Base-by-base conservation (phyloP, 768 basidiomycete genomes). In the Coprinellus micaceus region DNA sequence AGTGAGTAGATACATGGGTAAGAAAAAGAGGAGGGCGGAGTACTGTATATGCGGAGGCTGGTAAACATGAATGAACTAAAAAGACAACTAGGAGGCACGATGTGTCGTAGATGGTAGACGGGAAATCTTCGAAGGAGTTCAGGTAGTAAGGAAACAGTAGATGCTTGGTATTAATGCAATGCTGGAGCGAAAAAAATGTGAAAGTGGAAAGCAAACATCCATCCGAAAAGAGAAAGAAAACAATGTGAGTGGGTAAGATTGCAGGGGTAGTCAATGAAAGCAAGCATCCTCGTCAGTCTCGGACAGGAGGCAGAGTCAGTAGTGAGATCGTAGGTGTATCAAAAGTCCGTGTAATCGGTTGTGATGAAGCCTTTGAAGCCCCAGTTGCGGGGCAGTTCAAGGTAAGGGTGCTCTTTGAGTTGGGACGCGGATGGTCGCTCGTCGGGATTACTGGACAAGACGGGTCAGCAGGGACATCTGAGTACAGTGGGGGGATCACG, bases 401-500 rank as follows among this genome's bases (percentile, higher is more conserved):
- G 81, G 76, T 91, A 97, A 39, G 81, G 81, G 71, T 97, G 93
- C 60, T 78, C 78, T 59, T 88, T 81, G 56, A 96, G 81, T 64
- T 92, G 91, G 33, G 83, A 75, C 30, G 94, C 89, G 25, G 75
- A 83, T 2, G 94, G 89, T 33, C 94, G 86, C 61, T 91, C 83
- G 52, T 89, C 84, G 9, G 94, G 94, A 65, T 94, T 85, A 59
- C 90, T 92, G 57, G 21, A 57, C 54, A 44, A 10, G 37, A 37
- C 17, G 51, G 60, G 26, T 60, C n/a, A 63, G 51, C 19, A 57
- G 36, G n/a, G 10, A 33, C 51, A 30, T 13, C 24, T 3, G 9
- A 58, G 15, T 19, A 44, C 24, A 19, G 55, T 45, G 25, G 30
- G 59, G 61, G 44, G 25, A 10, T n/a, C n/a, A 71, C 89, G 62